These are phyloP conservation scores for Talaromyces nanjingensis DNA, from an alignment of 495 filamentous ascomycete genomes.

Conservation along the genomic window DNA sequence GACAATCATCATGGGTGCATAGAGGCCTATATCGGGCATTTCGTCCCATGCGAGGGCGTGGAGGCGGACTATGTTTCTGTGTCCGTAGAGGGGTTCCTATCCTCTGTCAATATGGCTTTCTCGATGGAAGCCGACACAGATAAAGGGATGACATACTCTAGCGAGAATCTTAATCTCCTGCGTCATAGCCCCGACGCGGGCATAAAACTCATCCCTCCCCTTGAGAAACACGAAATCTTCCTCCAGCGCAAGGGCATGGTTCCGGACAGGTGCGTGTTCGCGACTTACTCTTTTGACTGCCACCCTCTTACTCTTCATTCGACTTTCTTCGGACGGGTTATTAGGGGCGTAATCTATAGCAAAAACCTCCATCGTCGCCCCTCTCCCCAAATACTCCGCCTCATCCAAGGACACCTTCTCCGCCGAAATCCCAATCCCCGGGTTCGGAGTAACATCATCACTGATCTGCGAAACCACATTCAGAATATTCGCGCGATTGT, in stretches of 20 bases:
- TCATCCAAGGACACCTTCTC: background rate
- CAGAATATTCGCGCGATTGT: background rate
- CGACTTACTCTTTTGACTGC: background rate
- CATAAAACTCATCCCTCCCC: background rate
- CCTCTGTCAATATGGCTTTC: background rate
- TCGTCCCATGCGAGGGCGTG: background rate
- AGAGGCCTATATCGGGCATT: background rate
- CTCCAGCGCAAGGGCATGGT: background rate
- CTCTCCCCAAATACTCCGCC: background rate
- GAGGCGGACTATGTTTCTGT: background rate
- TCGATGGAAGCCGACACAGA: background rate
- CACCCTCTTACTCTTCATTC: background rate
- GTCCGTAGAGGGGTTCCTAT: background rate
- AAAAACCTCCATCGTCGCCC: slow-evolving; percentile 1
- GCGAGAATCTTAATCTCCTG: background rate
- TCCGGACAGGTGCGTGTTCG: background rate
- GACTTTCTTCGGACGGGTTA: background rate
- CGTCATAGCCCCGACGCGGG: background rate
- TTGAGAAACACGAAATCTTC: background rate
- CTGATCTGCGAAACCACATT: background rate
- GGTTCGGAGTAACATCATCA: background rate
- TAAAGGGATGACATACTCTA: background rate
- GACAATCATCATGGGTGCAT: background rate
- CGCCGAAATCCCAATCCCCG: background rate
- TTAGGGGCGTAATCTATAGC: background rate